Evolutionary conservation across 352 stramenopile species (phyloP).

Genomic region (Pythium graminicola): DNA sequence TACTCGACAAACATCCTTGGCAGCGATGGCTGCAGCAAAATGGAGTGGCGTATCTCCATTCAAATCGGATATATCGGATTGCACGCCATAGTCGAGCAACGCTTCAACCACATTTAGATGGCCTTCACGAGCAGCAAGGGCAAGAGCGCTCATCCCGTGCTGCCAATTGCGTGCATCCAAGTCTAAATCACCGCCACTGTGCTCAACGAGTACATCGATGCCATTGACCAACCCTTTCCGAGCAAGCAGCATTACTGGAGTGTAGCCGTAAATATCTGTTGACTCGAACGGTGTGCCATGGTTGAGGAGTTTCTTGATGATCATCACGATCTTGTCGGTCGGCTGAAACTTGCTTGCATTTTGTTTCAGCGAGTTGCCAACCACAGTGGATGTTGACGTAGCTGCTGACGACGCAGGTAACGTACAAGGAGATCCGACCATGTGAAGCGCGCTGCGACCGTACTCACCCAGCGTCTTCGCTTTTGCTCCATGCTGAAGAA

Average conservation of each 20-base stretch:
- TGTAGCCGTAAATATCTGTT: slow-evolving; percentile 80
- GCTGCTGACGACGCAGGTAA: slow-evolving; percentile 34
- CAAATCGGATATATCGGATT: slow-evolving; percentile 55
- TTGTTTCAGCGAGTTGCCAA: slow-evolving; percentile 22
- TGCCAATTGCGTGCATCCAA: slow-evolving; percentile 80
- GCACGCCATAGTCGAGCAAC: slow-evolving; percentile 73
- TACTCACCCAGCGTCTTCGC: slow-evolving; percentile 62
- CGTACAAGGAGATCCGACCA: slow-evolving; percentile 64
- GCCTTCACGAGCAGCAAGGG: slow-evolving; percentile 62
- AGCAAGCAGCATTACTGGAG: slow-evolving; percentile 69
- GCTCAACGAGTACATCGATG: slow-evolving; percentile 71
- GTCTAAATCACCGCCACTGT: slow-evolving; percentile 52
- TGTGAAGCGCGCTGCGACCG: slow-evolving; percentile 67
- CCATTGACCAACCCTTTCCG: slow-evolving; percentile 62
- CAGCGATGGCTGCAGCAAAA: slow-evolving; percentile 64
- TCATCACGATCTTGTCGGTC: slow-evolving; percentile 59
- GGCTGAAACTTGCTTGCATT: slow-evolving; percentile 30
- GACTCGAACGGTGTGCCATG: slow-evolving; percentile 58
- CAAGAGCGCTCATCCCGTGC: slow-evolving; percentile 64
- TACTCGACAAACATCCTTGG: slow-evolving; percentile 52
- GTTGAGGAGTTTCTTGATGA: slow-evolving; percentile 77
- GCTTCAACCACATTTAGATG: slow-evolving; percentile 67
- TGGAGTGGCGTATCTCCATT: slow-evolving; percentile 72
- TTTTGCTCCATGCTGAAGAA: slow-evolving; percentile 82
- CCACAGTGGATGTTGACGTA: not conserved